Evolutionary conservation across 257 asterid species (phyloP).

Genomic region (Thymus quinquecostatus): DNA sequence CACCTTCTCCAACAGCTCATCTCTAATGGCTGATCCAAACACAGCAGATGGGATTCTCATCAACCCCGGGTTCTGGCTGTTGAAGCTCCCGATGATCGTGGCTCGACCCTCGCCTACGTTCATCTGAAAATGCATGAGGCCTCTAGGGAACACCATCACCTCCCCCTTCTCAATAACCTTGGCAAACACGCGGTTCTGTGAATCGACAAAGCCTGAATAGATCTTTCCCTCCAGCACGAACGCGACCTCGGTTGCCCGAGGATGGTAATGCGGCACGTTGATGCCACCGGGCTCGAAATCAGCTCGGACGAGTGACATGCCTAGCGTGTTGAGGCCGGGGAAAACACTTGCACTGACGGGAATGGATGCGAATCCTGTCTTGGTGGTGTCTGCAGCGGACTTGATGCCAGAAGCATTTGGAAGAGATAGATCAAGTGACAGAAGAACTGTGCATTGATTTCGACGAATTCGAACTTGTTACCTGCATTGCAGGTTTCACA

Average conservation of each 20-base stretch:
- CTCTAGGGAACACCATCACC: conserved; percentile 83
- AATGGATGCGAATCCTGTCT: conserved; percentile 64
- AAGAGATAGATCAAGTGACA: background rate
- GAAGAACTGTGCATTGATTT: background rate
- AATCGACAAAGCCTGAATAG: conserved; percentile 77
- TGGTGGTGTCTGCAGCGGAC: conserved; percentile 39
- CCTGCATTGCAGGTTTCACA: background rate
- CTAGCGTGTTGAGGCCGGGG: conserved; percentile 76
- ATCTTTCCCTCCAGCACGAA: conserved; percentile 72
- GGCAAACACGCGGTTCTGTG: conserved; percentile 60
- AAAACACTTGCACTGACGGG: conserved; percentile 60
- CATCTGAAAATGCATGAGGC: conserved; percentile 80
- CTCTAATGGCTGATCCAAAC: conserved; percentile 62
- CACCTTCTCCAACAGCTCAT: conserved; percentile 67
- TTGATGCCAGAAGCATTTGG: conserved; percentile 44
- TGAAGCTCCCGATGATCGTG: conserved; percentile 66
- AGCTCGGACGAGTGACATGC: conserved; percentile 75
- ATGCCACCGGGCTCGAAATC: conserved; percentile 66
- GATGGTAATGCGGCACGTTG: conserved; percentile 79
- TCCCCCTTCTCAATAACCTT: conserved; percentile 75
- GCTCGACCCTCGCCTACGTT: conserved; percentile 60
- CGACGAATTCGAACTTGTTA: conserved; percentile 2
- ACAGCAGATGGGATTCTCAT: conserved; percentile 66
- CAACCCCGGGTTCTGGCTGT: conserved; percentile 79
- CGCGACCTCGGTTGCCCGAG: conserved; percentile 74